phyloP scores from a whole-genome alignment of 2,329 filamentous ascomycete species.

The Cladobotryum protrusum region DNA sequence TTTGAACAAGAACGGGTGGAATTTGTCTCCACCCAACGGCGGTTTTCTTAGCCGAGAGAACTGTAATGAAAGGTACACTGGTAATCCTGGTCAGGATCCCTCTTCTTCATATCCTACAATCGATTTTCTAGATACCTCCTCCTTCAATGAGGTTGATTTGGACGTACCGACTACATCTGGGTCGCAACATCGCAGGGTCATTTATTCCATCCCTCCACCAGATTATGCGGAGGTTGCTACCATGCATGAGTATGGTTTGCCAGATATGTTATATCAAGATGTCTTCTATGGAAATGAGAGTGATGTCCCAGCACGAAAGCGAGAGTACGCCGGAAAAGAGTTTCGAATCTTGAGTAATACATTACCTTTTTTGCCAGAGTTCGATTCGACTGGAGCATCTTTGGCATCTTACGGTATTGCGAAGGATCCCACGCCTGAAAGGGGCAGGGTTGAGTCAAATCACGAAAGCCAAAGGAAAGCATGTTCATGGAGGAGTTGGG shows the following conservation, averaged over 20 bases:
- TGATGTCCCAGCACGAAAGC: constrained; percentile 69
- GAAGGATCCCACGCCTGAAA: constrained; percentile 41
- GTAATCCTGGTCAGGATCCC: not conserved
- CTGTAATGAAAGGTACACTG: too few relatives aligned
- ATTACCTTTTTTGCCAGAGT: constrained; percentile 72
- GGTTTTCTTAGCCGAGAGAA: not conserved
- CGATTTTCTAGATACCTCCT: not conserved
- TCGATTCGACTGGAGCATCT: constrained; percentile 57
- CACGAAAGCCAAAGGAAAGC: constrained; percentile 41
- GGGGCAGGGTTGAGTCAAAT: constrained; percentile 40
- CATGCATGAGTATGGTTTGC: constrained; percentile 32
- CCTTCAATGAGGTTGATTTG: not conserved
- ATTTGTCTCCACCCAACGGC: too few relatives aligned
- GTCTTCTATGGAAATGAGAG: constrained; percentile 78
- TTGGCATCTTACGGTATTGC: constrained; percentile 51
- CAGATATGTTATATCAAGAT: constrained; percentile 72
- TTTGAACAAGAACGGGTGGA: too few relatives aligned
- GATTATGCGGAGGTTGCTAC: constrained; percentile 15
- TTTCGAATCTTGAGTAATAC: constrained; percentile 72
- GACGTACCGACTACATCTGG: not conserved
- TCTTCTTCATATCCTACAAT: not conserved
- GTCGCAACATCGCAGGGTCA: constrained; percentile 11
- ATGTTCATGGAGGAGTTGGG: constrained; percentile 63
- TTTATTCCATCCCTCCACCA: constrained; percentile 25
- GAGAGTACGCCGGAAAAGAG: constrained; percentile 83